Percentiles rank a stretch among this genome's conserved stretches.
Conservation (phyloP, 129 eudicot species). For the Flaveria bidentis region DNA sequence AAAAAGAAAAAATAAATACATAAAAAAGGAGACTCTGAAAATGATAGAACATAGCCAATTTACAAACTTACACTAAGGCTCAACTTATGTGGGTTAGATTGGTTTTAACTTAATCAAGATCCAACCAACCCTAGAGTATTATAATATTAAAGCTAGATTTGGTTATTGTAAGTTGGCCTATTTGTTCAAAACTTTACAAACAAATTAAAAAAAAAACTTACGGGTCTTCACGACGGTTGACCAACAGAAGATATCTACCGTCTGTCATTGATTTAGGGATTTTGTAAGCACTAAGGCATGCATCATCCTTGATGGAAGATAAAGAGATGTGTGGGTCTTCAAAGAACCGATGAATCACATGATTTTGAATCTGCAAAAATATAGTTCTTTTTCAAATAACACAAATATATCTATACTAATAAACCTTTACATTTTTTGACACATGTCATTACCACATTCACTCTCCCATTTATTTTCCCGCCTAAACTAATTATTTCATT, state of each 20-base stretch:
- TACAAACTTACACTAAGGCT: conserved; percentile 6
- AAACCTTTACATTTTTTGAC: too few species aligned
- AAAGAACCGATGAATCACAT: conserved; percentile 67
- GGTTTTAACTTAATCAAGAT: conserved; percentile 1
- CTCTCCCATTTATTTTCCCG: too few species aligned
- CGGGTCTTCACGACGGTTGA: conserved; percentile 72
- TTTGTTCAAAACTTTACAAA: not conserved
- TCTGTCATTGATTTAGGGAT: conserved; percentile 53
- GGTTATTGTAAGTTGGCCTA: conserved; percentile 8
- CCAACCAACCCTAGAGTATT: conserved; percentile 4
- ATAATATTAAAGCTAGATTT: not conserved
- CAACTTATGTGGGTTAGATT: not conserved
- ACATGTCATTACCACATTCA: too few species aligned
- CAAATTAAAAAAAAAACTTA: conserved; percentile 32
- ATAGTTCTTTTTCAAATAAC: not conserved
- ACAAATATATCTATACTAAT: not conserved
- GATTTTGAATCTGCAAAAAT: conserved; percentile 63
- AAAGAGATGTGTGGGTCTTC: conserved; percentile 75
- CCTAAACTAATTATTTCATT: too few species aligned
- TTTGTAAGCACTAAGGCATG: conserved; percentile 74
- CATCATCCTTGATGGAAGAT: conserved; percentile 72
- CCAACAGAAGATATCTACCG: conserved; percentile 58
- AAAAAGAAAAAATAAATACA: too few species aligned
- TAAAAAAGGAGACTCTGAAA: too few species aligned
- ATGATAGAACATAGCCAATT: conserved; percentile 16